Evolutionary conservation across 1,284 basidiomycete species (phyloP).

Genomic region (Puccinia triticina): DNA sequence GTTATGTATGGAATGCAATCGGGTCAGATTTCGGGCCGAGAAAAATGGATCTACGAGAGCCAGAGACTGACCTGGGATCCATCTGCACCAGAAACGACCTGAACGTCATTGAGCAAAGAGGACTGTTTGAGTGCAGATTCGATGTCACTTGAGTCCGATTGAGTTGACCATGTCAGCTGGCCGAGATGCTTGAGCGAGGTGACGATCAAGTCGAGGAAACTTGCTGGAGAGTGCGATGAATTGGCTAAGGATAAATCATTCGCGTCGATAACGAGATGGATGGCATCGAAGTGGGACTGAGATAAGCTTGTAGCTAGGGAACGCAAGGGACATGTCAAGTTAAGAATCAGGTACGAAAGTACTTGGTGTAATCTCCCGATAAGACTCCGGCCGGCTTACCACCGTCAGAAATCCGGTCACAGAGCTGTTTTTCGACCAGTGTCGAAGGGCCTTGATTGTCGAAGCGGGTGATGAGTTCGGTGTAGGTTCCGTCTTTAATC

Average conservation of each 20-base stretch:
- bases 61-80: slow-evolving; percentile 21
- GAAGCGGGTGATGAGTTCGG: slow-evolving; percentile 68
- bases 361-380: not conserved
- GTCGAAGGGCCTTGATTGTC: slow-evolving; percentile 57
- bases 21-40: not conserved
- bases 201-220: slow-evolving; percentile 14
- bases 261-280: slow-evolving; percentile 37
- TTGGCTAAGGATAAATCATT: slow-evolving; percentile 15
- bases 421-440: slow-evolving; percentile 32
- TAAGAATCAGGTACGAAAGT: not conserved
- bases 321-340: not conserved
- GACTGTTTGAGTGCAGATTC: slow-evolving; percentile 32
- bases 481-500: slow-evolving; percentile 74
- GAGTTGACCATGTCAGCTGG: slow-evolving; percentile 27
- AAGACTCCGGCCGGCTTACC: not conserved
- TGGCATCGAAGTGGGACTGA: slow-evolving; percentile 27
- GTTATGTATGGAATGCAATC: not conserved
- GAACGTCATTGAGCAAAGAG: not conserved
- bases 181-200: slow-evolving; percentile 25
- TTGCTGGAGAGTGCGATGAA: not conserved
- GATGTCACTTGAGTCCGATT: slow-evolving; percentile 9
- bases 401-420: slow-evolving; percentile 46
- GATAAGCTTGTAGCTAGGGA: slow-evolving; percentile 32
- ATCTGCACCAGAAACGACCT: not conserved
- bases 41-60: not conserved